Evolutionary conservation across 179 eudicot genomes (phyloP).

Genomic region (Amaranthus tricolor): DNA sequence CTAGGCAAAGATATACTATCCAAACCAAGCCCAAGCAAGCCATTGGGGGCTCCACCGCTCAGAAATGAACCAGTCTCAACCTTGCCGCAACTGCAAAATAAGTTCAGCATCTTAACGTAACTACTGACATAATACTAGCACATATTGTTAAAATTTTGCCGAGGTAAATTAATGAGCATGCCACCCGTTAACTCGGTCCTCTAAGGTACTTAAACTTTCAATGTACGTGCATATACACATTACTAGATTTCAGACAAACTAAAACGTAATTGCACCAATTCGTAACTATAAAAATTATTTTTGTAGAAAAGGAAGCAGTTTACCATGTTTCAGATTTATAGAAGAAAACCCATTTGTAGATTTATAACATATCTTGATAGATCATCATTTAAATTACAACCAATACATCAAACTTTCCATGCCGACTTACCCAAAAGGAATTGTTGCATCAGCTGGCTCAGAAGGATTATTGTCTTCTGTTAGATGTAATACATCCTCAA

Average conservation of each 20-base stretch:
- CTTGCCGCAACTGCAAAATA: constrained; percentile 73
- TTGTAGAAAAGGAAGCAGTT: not conserved
- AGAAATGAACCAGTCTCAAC: constrained; percentile 84
- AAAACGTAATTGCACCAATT: not conserved
- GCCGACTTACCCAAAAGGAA: constrained; percentile 75
- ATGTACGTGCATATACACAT: not conserved
- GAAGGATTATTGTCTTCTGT: constrained; percentile 55
- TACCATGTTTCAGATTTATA: not conserved
- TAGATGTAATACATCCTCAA: constrained; percentile 76
- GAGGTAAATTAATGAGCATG: not conserved
- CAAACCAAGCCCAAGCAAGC: constrained; percentile 92
- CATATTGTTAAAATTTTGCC: not conserved
- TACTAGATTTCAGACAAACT: not conserved
- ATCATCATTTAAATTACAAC: not conserved
- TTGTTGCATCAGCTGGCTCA: constrained; percentile 46
- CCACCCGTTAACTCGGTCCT: not conserved
- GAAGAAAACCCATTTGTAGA: not conserved
- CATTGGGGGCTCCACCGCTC: constrained; percentile 88
- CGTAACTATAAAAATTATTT: not conserved
- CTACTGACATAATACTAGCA: not conserved
- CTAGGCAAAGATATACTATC: constrained; percentile 78
- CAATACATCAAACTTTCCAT: not conserved
- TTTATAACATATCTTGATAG: not conserved
- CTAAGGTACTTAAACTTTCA: constrained; percentile 1
- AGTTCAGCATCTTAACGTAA: constrained; percentile 11